These are phyloP conservation scores for Tetrapisispora nanseiensis DNA, from an alignment of 805 yeast species.

Conservation along the genomic window DNA sequence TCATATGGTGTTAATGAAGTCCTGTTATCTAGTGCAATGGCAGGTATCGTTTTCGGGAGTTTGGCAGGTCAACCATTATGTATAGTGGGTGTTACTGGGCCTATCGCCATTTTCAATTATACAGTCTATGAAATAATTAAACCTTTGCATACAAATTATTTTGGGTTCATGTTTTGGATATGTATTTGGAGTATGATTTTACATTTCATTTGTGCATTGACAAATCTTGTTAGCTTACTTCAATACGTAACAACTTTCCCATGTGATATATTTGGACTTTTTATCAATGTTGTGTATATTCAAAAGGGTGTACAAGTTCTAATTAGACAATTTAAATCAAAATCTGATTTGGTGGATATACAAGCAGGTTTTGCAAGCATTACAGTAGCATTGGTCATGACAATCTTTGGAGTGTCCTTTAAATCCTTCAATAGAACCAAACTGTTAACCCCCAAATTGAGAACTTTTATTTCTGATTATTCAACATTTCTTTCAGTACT, in stretches of 20 bases:
- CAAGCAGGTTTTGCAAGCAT: constrained; percentile 64
- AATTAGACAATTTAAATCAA: constrained; percentile 50
- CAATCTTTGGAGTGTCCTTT: constrained; percentile 69
- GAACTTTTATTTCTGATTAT: constrained; percentile 76
- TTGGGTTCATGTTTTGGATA: constrained; percentile 94
- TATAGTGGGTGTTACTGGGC: constrained; percentile 96
- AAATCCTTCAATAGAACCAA: constrained; percentile 38
- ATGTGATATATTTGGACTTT: constrained; percentile 88
- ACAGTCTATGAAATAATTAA: constrained; percentile 46
- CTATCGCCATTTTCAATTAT: constrained; percentile 82
- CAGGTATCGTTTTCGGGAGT: constrained; percentile 80
- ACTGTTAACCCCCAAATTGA: constrained; percentile 45
- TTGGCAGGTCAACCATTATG: constrained; percentile 87
- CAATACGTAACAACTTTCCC: constrained; percentile 70
- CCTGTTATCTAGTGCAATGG: constrained; percentile 72
- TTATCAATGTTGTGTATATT: constrained; percentile 77
- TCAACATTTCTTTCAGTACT: constrained; percentile 76
- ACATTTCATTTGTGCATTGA: constrained; percentile 63
- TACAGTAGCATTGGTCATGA: constrained; percentile 64
- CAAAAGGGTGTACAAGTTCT: constrained; percentile 86
- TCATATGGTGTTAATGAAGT: constrained; percentile 91
- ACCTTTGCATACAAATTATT: constrained; percentile 41
- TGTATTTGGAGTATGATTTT: constrained; percentile 83
- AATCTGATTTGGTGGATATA: constrained; percentile 26
- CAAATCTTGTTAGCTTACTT: constrained; percentile 58